Evolutionary conservation across 75 land plant species (phyloP).

Genomic region (Chamaecyparis obtusa): DNA sequence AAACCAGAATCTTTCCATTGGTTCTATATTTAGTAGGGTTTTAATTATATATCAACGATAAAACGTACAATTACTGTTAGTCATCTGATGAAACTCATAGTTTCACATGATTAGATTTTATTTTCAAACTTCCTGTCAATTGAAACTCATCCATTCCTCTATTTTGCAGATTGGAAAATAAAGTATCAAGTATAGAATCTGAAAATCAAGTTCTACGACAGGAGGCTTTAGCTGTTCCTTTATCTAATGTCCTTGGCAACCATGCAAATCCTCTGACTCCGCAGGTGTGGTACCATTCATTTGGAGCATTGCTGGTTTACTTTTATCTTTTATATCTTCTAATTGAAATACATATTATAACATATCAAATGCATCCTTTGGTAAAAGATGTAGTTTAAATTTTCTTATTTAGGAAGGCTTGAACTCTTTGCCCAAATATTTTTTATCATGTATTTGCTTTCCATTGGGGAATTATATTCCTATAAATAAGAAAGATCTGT

Average conservation of each 20-base stretch:
- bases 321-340: not conserved
- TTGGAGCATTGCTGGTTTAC: not conserved
- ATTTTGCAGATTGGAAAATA: conserved; percentile 69
- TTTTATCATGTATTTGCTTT: not conserved
- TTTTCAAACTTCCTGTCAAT: conserved; percentile 1
- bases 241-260: conserved; percentile 36
- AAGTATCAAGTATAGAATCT: conserved; percentile 63
- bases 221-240: conserved; percentile 57
- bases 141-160: not conserved
- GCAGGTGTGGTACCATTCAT: conserved; percentile 13
- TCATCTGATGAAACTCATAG: not conserved
- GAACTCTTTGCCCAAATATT: not conserved
- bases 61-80: not conserved
- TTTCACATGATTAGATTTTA: not conserved
- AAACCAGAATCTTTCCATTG: not conserved
- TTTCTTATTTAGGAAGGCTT: not conserved
- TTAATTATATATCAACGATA: not conserved
- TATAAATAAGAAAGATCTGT: not conserved
- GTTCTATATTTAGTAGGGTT: not conserved
- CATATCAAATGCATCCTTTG: not conserved
- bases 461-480: not conserved
- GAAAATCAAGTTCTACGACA: conserved; percentile 92
- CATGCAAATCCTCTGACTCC: conserved; percentile 22
- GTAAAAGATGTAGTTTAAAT: not conserved
- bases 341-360: not conserved